These are phyloP conservation scores for Neurospora intermedia DNA, from an alignment of 495 filamentous ascomycete species.

Conservation along the genomic window DNA sequence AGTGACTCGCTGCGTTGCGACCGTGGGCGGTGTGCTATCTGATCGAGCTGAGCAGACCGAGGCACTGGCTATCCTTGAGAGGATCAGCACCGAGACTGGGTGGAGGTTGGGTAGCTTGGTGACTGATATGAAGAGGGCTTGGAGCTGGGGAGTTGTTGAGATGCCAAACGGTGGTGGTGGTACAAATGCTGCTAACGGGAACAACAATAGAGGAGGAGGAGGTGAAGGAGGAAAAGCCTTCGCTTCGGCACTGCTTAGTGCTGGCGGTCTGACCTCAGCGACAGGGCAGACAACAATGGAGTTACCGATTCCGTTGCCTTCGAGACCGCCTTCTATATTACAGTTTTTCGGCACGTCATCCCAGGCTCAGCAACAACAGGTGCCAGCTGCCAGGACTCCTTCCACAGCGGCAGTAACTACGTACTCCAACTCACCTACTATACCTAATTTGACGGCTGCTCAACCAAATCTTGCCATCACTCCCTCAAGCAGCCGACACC, in stretches of 20 bases:
- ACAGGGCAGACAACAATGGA: not conserved
- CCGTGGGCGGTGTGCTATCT: conserved; percentile 66
- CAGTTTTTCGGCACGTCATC: not conserved
- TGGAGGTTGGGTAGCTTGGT: conserved; percentile 64
- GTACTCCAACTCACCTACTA: not conserved
- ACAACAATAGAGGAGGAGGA: not conserved
- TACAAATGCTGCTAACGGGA: not conserved
- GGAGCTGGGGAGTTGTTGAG: conserved; percentile 16
- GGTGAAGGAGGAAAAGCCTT: not conserved
- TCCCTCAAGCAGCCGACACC: not conserved
- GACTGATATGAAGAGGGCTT: conserved; percentile 57
- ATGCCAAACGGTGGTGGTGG: no score
- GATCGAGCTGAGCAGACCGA: conserved; percentile 69
- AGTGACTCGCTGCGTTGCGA: conserved; percentile 64
- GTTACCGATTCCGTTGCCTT: not conserved
- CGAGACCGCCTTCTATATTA: not conserved
- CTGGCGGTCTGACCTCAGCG: not conserved
- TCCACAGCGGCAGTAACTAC: not conserved
- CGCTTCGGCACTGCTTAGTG: conserved; percentile 3
- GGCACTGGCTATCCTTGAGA: conserved; percentile 63
- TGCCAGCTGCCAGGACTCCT: not conserved
- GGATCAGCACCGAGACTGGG: conserved; percentile 64
- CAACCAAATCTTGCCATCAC: not conserved
- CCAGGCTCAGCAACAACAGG: not conserved
- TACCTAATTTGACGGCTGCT: not conserved